Base-by-base conservation (phyloP, 106 monocot genomes). In the Dendrobium officinale region DNA sequence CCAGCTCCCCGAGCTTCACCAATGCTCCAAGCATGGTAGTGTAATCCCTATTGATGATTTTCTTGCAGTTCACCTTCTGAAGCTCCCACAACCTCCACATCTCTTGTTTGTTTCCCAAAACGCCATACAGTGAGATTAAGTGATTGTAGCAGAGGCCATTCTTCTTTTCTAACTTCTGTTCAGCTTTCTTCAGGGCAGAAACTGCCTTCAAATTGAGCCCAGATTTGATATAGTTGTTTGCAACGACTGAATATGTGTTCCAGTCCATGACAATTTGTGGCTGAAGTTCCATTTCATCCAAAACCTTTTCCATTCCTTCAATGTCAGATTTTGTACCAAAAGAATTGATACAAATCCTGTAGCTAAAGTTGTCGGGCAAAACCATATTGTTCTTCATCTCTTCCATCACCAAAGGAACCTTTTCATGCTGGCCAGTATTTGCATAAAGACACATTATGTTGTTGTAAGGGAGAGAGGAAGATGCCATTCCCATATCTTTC, bases 401-500 rank as follows among this genome's bases (percentile, higher is more conserved):
- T 18, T 80, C 56, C 18, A 95, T 77, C 26, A 95, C 83, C 0
- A 73, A 76, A 43, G 88, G 92, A 40, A 95, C 85, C 81, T 89
- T 95, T 26, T 90, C 90, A 54, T 92, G 84, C 79, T 90, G 86
- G 22, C 81, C 87, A 0, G 79, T 84, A 40, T 88, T 84, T 11
- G 95, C 84, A 81, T 92, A 92, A 24, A 90, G 92, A 72, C 84
- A 83, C 95, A 95, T 95, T 75, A 95, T 87, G 81, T 89, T 76
- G 76, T 95, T 95, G 72, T 95, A 95, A 58, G 85, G 74, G 4
- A 95, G 75, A 70, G 92, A 72, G 15, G 85, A 83, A 48, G 89
- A 86, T 7, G 84, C 92, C 6, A 92, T 77, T 5, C 92, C 92
- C 81, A 88, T 51, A 49, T 84, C 85, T 78, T 92, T 90, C 90